A percentile compares a stretch with the other conserved stretches of the same genome.
Evolutionary conservation across 306 rosid species (phyloP).

Genomic region (Echinosophora koreensis): DNA sequence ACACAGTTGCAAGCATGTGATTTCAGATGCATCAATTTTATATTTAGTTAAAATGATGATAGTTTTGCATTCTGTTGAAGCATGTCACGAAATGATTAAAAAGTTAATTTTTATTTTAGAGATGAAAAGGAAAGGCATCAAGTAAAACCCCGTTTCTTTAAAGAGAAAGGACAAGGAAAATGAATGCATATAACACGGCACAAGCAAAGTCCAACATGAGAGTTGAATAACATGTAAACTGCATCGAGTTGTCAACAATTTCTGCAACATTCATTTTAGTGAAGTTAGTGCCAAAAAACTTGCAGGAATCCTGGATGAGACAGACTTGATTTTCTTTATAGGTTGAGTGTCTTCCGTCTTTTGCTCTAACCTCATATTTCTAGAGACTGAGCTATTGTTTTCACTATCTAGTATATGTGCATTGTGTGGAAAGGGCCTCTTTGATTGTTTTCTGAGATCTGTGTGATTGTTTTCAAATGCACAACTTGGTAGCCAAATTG

Average conservation of each 20-base stretch:
- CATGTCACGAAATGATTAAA: slow-evolving; percentile 20
- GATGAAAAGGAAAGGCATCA: not conserved
- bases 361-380: not conserved
- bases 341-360: not conserved
- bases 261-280: not conserved
- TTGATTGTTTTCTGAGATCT: not conserved
- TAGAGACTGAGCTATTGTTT: not conserved
- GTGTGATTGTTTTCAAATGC: slow-evolving; percentile 2
- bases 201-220: not conserved
- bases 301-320: slow-evolving; percentile 1
- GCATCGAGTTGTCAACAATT: not conserved
- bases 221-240: not conserved
- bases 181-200: not conserved
- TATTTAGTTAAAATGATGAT: slow-evolving; percentile 1
- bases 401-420: not conserved
- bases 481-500: not conserved
- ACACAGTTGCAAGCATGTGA: slow-evolving; percentile 22
- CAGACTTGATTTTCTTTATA: not conserved
- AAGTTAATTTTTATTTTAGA: not conserved
- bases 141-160: not conserved
- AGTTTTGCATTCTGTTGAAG: slow-evolving; percentile 6
- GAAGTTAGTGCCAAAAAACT: slow-evolving; percentile 9
- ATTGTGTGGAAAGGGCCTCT: slow-evolving; percentile 7
- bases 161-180: not conserved
- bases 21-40: not conserved